Evolutionary conservation across 164 flowering plant genomes (phyloP), one percentile per base, ranked within the genome.

Genomic region (Protea cynaroides): DNA sequence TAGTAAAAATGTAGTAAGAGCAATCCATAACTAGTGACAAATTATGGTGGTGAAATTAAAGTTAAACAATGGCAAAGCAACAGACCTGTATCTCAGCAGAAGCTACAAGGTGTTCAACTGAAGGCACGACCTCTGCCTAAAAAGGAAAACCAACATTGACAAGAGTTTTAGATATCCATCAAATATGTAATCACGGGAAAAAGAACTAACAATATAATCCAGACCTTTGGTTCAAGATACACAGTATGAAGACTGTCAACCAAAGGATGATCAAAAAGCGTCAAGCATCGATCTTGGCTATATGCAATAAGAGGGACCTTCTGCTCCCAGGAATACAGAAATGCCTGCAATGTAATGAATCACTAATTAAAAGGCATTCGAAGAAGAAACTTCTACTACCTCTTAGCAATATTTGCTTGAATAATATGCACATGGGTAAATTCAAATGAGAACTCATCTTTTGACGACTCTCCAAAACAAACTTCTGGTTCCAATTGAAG

Each of bases 71-170:
- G 14, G 10, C 46, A 40, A 8, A 12, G 46, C 46, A 40, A 40
- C 46, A 40, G 75, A 90, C 98, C 97, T 94, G 98, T 71, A 89
- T 73, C 13, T 89, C 95, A 60, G 80, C 86, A 63, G 77, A 69
- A 52, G 83, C 80, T 75, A 94, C 54, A 63, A 92, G 84, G 51
- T 85, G 76, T 56, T 91, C 96, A 72, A 84, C 75, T 22, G 95
- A 86, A 72, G 90, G 80, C 77, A 91, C 84, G 64, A 88, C 76
- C 74, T 91, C 96, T 25, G 93, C 96, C 97, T 94, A 87, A 49
- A 69, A 58, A 70, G 17, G n/a, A 72, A 65, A 29, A 17, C 19
- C 44, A 8, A 49, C 52, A 1, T 49, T 49, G 5, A 13, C 19
- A 18, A 15, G 52, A 15, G 17, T 49, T 49, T 15, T 29, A 29